Percentiles rank a stretch among this genome's conserved stretches.
Evolutionary conservation across 345 rosid species (phyloP).

Genomic region (Heritiera fomes): DNA sequence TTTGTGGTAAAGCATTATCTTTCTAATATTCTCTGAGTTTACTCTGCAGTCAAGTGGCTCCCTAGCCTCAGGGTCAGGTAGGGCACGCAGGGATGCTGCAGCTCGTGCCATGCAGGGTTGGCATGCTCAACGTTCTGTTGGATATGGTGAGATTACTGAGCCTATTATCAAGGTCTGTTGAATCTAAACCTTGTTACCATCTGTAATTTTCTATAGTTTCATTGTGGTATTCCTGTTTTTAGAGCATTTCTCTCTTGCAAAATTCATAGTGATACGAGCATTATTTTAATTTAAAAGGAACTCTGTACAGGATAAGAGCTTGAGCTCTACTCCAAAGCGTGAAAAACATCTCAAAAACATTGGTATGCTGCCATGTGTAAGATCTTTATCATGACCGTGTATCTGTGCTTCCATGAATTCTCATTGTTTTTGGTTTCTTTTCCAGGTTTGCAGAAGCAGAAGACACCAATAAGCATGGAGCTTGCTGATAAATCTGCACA

Average conservation of each 20-base stretch:
- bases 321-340: slow-evolving; percentile 54
- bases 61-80: slow-evolving; percentile 62
- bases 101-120: slow-evolving; percentile 94
- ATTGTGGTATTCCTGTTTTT: background rate
- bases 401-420: slow-evolving; percentile 13
- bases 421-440: slow-evolving; percentile 26
- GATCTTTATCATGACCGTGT: slow-evolving; percentile 26
- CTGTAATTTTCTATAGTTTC: slow-evolving; percentile 1
- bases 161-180: slow-evolving; percentile 50
- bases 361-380: slow-evolving; percentile 41
- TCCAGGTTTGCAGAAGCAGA: slow-evolving; percentile 60
- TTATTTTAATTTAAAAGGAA: slow-evolving; percentile 20
- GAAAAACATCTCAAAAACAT: slow-evolving; percentile 73
- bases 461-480: slow-evolving; percentile 41
- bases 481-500: slow-evolving; percentile 38
- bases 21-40: slow-evolving; percentile 19
- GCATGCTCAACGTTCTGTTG: slow-evolving; percentile 73
- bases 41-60: slow-evolving; percentile 45
- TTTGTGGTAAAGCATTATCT: background rate
- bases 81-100: slow-evolving; percentile 78
- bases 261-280: slow-evolving; percentile 4
- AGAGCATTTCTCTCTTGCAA: background rate
- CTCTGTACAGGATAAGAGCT: slow-evolving; percentile 48
- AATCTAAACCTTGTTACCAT: slow-evolving; percentile 9
- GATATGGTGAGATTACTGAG: slow-evolving; percentile 64